Conservation (phyloP, 1,139 yeast genomes). For the Candida mesenterica region DNA sequence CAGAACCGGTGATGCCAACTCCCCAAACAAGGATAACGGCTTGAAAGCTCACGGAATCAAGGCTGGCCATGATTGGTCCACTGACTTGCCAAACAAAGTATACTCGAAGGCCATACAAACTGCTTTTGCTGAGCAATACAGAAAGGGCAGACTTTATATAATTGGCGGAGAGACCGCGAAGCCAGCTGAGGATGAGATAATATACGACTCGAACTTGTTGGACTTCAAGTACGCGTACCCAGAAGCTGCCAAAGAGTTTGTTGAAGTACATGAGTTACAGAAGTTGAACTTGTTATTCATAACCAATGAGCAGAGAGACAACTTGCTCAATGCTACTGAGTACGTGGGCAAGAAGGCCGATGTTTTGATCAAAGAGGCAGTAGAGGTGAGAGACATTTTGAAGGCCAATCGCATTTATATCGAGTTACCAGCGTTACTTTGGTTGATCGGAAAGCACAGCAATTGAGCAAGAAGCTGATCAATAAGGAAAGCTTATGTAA, state of each 20-base stretch:
- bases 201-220: slow-evolving; percentile 23
- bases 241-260: slow-evolving; percentile 57
- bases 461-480: background rate
- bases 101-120: slow-evolving; percentile 74
- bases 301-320: slow-evolving; percentile 50
- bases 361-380: slow-evolving; percentile 71
- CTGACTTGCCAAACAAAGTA: slow-evolving; percentile 73
- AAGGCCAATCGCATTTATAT: slow-evolving; percentile 76
- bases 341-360: slow-evolving; percentile 52
- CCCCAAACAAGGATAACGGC: slow-evolving; percentile 89
- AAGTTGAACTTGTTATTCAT: slow-evolving; percentile 66
- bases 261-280: slow-evolving; percentile 53
- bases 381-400: slow-evolving; percentile 80
- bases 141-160: slow-evolving; percentile 66
- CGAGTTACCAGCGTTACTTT: slow-evolving; percentile 72
- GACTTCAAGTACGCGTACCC: slow-evolving; percentile 51
- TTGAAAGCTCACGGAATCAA: slow-evolving; percentile 86
- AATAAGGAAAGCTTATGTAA: background rate
- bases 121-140: slow-evolving; percentile 80
- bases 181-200: slow-evolving; percentile 9
- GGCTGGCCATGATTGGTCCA: slow-evolving; percentile 89
- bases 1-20: slow-evolving; percentile 93
- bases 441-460: slow-evolving; percentile 40
- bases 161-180: slow-evolving; percentile 42
- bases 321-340: slow-evolving; percentile 53